These are phyloP conservation scores for Cutaneotrichosporon curvatum DNA, from an alignment of 1,284 basidiomycete species.

Conservation along the genomic window DNA sequence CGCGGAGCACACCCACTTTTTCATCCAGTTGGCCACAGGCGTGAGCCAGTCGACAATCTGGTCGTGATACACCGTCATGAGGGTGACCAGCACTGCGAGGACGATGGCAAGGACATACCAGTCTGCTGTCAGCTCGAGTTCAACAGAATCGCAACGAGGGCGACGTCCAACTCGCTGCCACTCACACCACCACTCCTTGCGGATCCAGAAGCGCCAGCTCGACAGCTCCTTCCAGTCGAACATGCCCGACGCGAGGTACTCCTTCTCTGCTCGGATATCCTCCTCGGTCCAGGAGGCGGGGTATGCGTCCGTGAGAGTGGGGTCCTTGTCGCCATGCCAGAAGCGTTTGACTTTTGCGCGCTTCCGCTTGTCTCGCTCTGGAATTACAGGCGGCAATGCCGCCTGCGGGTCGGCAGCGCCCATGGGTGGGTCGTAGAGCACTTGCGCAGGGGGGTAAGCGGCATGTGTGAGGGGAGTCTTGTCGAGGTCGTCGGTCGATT, in stretches of 20 bases:
- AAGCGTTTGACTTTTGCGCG: background rate
- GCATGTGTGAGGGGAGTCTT: no score
- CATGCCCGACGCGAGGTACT: slow-evolving; percentile 43
- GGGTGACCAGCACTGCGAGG: slow-evolving; percentile 50
- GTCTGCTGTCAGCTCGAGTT: slow-evolving; percentile 51
- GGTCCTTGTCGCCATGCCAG: background rate
- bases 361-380: background rate
- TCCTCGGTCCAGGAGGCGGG: slow-evolving; percentile 38
- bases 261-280: slow-evolving; percentile 39
- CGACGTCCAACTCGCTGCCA: slow-evolving; percentile 11
- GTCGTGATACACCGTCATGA: slow-evolving; percentile 60
- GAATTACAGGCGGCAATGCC: no score
- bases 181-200: slow-evolving; percentile 53
- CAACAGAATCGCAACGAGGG: no score
- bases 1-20: slow-evolving; percentile 48
- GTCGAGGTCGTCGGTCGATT: no score
- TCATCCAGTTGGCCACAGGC: slow-evolving; percentile 59
- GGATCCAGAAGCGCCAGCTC: slow-evolving; percentile 51
- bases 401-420: no score
- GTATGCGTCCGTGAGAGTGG: slow-evolving; percentile 9
- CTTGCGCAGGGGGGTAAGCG: no score
- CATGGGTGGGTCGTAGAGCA: no score
- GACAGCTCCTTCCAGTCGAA: slow-evolving; percentile 50
- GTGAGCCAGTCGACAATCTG: slow-evolving; percentile 62
- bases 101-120: slow-evolving; percentile 48